Evolutionary conservation across 2,329 filamentous ascomycete genomes (phyloP), one percentile per base, ranked within the genome.

Genomic region (Harringtonia lauricola): DNA sequence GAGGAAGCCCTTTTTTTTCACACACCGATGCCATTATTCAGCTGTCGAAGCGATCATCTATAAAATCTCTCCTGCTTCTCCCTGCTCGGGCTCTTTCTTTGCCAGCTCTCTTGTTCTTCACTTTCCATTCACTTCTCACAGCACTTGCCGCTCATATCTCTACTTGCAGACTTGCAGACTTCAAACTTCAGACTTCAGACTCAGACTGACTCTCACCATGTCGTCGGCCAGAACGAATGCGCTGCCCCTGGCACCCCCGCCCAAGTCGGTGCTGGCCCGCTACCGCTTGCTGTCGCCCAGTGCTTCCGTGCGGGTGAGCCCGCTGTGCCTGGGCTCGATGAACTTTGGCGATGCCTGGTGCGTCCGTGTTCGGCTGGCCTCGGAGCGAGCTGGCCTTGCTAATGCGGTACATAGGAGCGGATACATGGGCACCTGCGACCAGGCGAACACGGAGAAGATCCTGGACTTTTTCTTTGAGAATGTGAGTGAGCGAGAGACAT

Each of bases 231-330:
- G 24, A 26, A 10, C 33, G 4, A 35, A 55, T 47, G 45, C 48
- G 31, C 47, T 63, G 15, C 63, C 64, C 17, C 50, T 54, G 41
- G 65, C 71, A 7, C 65, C 72, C 4, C 60, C 68, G 4, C 70
- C 77, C 22, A 68, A 74, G 58, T 79, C 78, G 45, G 71, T 76
- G 44, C 61, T 86, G 50, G 78, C 68, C 47, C 71, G 76, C 42
- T 82, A 84, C 53, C 76, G 81, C 8, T 60, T 86, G 37, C 70
- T 86, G 13, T 74, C 81, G 2, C 79, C 81, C 10, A 74, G 70
- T 1, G 81, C 83, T 2, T 70, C 72, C 0, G 67, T 86, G 19
- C 68, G 78, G 28, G 80, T 85, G n/a, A 81, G 76, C 49, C 81
- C 81, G 5, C 58, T 86, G 1, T 77, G 72, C 36, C 68, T 86